A percentile compares a stretch with the other conserved stretches of the same genome.
These are phyloP conservation scores for Primulina tabacum DNA, from an alignment of 257 asterid genomes.

Conservation along the genomic window DNA sequence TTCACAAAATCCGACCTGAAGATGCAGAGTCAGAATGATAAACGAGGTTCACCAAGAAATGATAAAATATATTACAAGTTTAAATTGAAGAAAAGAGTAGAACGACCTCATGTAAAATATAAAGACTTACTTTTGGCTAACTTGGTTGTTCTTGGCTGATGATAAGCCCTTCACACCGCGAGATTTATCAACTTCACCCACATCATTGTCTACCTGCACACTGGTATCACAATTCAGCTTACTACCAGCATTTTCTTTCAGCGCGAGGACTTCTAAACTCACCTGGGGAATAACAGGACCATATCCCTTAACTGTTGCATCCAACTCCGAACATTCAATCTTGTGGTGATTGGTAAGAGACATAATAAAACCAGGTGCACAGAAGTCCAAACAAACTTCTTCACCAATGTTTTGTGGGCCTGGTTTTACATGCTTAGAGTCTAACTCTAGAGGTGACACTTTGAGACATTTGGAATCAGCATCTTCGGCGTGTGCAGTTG, in stretches of 20 bases:
- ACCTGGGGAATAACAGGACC: slow-evolving; percentile 32
- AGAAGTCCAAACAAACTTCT: slow-evolving; percentile 26
- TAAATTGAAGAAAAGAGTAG: slow-evolving; percentile 12
- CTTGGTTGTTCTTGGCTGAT: slow-evolving; percentile 36
- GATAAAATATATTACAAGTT: background rate
- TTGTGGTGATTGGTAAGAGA: slow-evolving; percentile 33
- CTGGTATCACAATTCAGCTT: slow-evolving; percentile 30
- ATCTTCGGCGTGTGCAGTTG: slow-evolving; percentile 31
- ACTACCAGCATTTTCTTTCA: slow-evolving; percentile 33
- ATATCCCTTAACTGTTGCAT: slow-evolving; percentile 35
- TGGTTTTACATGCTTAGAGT: slow-evolving; percentile 32
- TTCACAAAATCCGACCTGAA: slow-evolving; percentile 45
- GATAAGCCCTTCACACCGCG: slow-evolving; percentile 27
- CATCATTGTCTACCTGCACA: slow-evolving; percentile 25
- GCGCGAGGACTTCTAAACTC: slow-evolving; percentile 31
- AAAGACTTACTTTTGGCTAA: slow-evolving; percentile 43
- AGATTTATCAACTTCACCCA: slow-evolving; percentile 36
- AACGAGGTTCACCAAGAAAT: slow-evolving; percentile 1
- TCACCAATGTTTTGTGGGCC: slow-evolving; percentile 27
- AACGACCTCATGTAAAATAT: background rate
- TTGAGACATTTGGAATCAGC: slow-evolving; percentile 30
- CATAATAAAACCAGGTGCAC: slow-evolving; percentile 23
- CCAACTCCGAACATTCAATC: slow-evolving; percentile 33
- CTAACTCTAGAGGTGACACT: slow-evolving; percentile 32
- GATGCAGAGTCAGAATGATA: slow-evolving; percentile 17